These are phyloP conservation scores for Botrytis galanthina DNA, from an alignment of 2,329 filamentous ascomycete genomes.

Conservation along the genomic window DNA sequence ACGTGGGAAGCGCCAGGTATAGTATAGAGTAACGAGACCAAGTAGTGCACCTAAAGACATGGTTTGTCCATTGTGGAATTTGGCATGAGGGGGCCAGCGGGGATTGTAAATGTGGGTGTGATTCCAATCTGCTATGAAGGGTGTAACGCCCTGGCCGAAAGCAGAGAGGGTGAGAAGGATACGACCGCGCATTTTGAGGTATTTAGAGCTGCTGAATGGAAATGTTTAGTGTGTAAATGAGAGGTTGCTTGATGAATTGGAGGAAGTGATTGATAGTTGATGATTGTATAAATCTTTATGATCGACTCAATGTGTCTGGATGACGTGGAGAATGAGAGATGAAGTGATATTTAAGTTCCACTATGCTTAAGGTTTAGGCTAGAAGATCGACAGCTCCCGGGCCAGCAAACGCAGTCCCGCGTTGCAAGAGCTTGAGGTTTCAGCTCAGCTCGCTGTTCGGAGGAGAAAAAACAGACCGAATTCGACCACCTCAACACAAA, in stretches of 20 bases:
- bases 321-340: not conserved
- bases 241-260: not conserved
- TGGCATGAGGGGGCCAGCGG: conserved; percentile 49
- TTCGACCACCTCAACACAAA: not conserved
- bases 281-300: not conserved
- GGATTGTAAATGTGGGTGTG: conserved; percentile 49
- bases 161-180: conserved; percentile 30
- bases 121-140: conserved; percentile 41
- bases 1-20: conserved; percentile 33
- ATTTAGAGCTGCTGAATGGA: not conserved
- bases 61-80: conserved; percentile 53
- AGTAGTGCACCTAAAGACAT: conserved; percentile 47
- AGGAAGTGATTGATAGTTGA: not conserved
- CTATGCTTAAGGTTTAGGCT: not conserved
- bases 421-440: not conserved
- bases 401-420: not conserved
- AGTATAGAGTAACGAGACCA: conserved; percentile 42
- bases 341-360: not conserved
- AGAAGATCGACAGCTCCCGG: not conserved
- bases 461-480: not conserved
- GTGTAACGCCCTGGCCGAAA: conserved; percentile 27
- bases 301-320: not conserved
- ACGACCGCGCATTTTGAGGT: conserved; percentile 25
- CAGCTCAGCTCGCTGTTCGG: not conserved
- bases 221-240: not conserved